Percentiles rank a stretch among this genome's conserved stretches.
Evolutionary conservation across 768 basidiomycete species (phyloP).

Genomic region (Cystofilobasidium bisporidii): DNA sequence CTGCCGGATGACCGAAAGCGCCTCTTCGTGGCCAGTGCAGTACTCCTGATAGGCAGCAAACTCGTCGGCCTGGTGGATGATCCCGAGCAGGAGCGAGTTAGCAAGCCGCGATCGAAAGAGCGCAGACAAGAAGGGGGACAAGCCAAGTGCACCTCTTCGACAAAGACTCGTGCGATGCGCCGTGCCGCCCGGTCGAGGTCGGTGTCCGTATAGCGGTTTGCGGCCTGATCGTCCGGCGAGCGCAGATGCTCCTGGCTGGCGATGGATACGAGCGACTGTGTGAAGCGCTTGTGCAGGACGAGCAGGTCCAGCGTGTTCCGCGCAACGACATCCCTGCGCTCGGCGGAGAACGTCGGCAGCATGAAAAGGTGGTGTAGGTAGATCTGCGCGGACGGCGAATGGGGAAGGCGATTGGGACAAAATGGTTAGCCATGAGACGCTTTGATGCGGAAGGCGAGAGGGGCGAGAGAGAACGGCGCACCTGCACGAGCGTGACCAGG

Average conservation of each 20-base stretch:
- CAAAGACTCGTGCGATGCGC: constrained; percentile 35
- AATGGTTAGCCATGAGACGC: not conserved
- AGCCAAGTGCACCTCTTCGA: constrained; percentile 39
- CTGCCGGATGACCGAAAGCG: constrained; percentile 61
- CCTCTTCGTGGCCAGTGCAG: constrained; percentile 77
- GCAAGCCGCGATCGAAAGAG: no score
- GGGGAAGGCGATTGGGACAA: not conserved
- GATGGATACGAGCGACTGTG: constrained; percentile 36
- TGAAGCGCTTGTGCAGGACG: constrained; percentile 33
- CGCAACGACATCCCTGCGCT: constrained; percentile 28
- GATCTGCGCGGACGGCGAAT: constrained; percentile 25
- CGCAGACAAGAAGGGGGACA: constrained; percentile 4
- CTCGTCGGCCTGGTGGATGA: constrained; percentile 50
- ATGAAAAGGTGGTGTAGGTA: constrained; percentile 34
- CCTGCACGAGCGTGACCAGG: constrained; percentile 26
- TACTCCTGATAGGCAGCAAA: constrained; percentile 76
- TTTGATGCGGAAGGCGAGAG: not conserved
- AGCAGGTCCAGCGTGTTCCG: constrained; percentile 30
- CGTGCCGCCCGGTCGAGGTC: constrained; percentile 34
- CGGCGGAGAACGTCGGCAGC: constrained; percentile 29
- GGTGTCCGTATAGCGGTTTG: constrained; percentile 5
- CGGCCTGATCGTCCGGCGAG: constrained; percentile 16
- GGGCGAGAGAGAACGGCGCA: not conserved
- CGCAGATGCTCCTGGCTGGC: constrained; percentile 36
- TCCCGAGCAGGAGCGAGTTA: no score